Evolutionary conservation across 2,329 filamentous ascomycete species (phyloP).

Genomic region (Hymenoscyphus repandus): DNA sequence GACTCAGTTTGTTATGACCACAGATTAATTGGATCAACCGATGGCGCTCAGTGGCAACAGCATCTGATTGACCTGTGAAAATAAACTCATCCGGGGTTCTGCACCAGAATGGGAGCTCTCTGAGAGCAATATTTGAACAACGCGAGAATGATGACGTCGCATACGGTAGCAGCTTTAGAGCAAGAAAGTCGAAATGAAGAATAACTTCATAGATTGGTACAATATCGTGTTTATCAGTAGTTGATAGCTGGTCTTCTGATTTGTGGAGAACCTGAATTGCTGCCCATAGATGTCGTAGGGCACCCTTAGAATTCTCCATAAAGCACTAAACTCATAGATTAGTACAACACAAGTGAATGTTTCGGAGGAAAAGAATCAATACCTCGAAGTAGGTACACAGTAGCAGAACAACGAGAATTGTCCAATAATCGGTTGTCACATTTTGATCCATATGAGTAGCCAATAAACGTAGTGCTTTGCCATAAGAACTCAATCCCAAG

Average conservation of each 20-base stretch:
- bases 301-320: conserved; percentile 15
- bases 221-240: conserved; percentile 6
- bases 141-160: conserved; percentile 14
- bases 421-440: conserved; percentile 1
- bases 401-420: conserved; percentile 15
- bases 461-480: conserved; percentile 12
- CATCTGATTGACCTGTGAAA: conserved; percentile 2
- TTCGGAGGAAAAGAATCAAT: no score
- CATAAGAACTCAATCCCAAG: conserved; percentile 14
- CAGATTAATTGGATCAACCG: conserved; percentile 15
- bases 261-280: conserved; percentile 17
- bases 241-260: conserved; percentile 9
- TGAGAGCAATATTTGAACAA: conserved; percentile 5
- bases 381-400: conserved; percentile 20
- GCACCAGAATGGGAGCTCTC: conserved; percentile 17
- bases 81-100: conserved; percentile 6
- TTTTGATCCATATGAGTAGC: conserved; percentile 5
- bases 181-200: conserved; percentile 17
- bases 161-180: conserved; percentile 18
- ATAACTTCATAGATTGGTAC: conserved; percentile 16
- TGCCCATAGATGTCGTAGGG: conserved; percentile 19
- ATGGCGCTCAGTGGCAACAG: conserved; percentile 11
- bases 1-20: conserved; percentile 15
- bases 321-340: conserved; percentile 18
- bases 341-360: no score